These are phyloP conservation scores for Neophaeococcomyces mojaviensis DNA, from an alignment of 2,329 filamentous ascomycete species.

Conservation along the genomic window DNA sequence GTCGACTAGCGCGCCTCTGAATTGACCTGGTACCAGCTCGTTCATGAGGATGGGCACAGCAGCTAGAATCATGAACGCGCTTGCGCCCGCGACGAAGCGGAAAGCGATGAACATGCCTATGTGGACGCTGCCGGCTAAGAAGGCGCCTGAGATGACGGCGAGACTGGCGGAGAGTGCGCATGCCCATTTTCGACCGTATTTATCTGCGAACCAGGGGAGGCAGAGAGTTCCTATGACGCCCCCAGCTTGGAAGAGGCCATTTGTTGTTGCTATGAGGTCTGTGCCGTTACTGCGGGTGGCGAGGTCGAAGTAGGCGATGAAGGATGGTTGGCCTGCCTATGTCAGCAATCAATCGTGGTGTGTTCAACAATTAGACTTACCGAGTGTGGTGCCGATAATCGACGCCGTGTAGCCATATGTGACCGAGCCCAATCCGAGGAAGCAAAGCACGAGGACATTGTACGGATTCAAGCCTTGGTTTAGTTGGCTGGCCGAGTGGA, in stretches of 20 bases:
- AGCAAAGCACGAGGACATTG: slow-evolving; percentile 14
- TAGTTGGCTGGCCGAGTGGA: background rate
- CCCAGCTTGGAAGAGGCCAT: slow-evolving; percentile 39
- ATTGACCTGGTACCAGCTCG: slow-evolving; percentile 17
- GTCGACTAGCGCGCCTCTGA: slow-evolving; percentile 18
- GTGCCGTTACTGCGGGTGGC: slow-evolving; percentile 32
- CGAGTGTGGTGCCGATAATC: slow-evolving; percentile 19
- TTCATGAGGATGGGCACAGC: slow-evolving; percentile 21
- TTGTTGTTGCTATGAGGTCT: slow-evolving; percentile 38
- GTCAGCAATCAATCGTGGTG: background rate
- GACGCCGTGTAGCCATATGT: slow-evolving; percentile 19
- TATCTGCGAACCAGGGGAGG: slow-evolving; percentile 16
- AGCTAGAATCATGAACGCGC: slow-evolving; percentile 19
- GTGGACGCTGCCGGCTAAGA: slow-evolving; percentile 14
- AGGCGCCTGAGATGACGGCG: slow-evolving; percentile 15
- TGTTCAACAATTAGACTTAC: background rate
- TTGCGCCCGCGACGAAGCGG: slow-evolving; percentile 18
- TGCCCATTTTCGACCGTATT: slow-evolving; percentile 18
- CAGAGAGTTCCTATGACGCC: slow-evolving; percentile 28
- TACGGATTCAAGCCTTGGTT: slow-evolving; percentile 9
- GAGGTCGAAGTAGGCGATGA: slow-evolving; percentile 37
- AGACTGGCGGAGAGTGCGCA: slow-evolving; percentile 15
- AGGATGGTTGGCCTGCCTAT: slow-evolving; percentile 35
- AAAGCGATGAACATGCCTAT: slow-evolving; percentile 20
- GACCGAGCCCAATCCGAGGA: slow-evolving; percentile 16